Percentiles rank a stretch among this genome's conserved stretches.
Conservation (phyloP, 2,329 filamentous ascomycete species). For the Colletotrichum somersetense region DNA sequence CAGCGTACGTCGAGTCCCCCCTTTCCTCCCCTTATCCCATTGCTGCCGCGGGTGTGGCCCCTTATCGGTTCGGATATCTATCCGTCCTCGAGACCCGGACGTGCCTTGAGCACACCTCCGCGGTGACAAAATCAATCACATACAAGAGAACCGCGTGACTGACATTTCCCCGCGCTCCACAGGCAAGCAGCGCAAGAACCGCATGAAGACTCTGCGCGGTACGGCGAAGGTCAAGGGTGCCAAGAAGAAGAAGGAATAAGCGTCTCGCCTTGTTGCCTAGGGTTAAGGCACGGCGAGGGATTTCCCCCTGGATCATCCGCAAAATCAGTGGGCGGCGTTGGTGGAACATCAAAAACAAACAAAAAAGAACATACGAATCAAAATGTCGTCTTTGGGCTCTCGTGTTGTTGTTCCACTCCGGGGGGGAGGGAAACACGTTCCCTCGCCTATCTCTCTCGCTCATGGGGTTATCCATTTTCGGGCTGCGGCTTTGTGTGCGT, state of each 20-base stretch:
- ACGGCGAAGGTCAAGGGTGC: conserved; percentile 98
- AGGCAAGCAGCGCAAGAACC: conserved; percentile 99
- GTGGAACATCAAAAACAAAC: conserved; percentile 41
- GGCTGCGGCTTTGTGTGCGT: conserved; percentile 41
- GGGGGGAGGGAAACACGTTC: conserved; percentile 14
- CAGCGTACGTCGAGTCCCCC: conserved; percentile 83
- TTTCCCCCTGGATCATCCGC: conserved; percentile 42
- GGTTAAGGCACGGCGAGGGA: conserved; percentile 40
- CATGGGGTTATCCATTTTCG: conserved; percentile 29
- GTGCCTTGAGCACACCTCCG: conserved; percentile 42
- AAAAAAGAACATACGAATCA: conserved; percentile 36
- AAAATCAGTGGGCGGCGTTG: conserved; percentile 40
- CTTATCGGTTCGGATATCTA: neutral
- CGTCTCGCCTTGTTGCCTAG: conserved; percentile 52
- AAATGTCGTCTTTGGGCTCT: conserved; percentile 41
- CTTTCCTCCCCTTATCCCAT: neutral
- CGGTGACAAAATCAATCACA: conserved; percentile 28
- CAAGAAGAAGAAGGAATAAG: conserved; percentile 93
- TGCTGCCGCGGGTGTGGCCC: neutral
- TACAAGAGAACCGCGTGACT: conserved; percentile 28
- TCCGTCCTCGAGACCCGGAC: conserved; percentile 30
- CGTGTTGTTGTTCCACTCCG: conserved; percentile 23
- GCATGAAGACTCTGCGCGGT: conserved; percentile 97
- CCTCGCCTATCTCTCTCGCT: conserved; percentile 10
- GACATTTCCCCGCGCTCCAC: conserved; percentile 51